Conservation (phyloP, 768 basidiomycete species). For the Phylloporus sp. region DNA sequence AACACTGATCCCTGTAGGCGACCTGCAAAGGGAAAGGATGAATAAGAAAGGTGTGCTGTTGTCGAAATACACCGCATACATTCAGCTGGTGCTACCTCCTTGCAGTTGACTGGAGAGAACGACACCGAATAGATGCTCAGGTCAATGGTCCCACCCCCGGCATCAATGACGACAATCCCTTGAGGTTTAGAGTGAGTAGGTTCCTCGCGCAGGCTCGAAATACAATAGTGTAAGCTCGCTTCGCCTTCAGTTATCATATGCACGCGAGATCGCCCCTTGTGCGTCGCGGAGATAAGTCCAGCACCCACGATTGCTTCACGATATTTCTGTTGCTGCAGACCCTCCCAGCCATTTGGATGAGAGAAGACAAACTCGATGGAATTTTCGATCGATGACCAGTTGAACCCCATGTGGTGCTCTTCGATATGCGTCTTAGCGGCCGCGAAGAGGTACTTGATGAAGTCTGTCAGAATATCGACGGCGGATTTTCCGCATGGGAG, state of each 20-base stretch:
- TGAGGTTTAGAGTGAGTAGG: constrained; percentile 19
- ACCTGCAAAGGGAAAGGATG: constrained; percentile 24
- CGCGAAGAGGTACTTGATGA: constrained; percentile 15
- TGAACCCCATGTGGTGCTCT: constrained; percentile 9
- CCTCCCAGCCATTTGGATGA: constrained; percentile 29
- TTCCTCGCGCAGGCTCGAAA: constrained; percentile 32
- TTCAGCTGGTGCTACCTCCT: constrained; percentile 32
- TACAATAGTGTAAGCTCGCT: constrained; percentile 31
- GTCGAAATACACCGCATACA: constrained; percentile 8
- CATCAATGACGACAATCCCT: constrained; percentile 39
- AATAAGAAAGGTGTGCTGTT: not conserved
- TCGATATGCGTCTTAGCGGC: not conserved
- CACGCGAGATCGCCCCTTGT: constrained; percentile 11
- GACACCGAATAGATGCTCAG: constrained; percentile 32
- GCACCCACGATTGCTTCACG: constrained; percentile 22
- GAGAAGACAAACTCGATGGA: constrained; percentile 20
- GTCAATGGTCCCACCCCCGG: constrained; percentile 37
- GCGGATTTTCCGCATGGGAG: constrained; percentile 10
- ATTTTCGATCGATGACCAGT: constrained; percentile 12
- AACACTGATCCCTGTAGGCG: constrained; percentile 44
- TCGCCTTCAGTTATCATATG: constrained; percentile 23
- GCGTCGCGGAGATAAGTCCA: constrained; percentile 15
- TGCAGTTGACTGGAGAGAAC: constrained; percentile 17
- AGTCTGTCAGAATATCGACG: constrained; percentile 19
- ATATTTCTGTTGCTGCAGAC: constrained; percentile 17